Evolutionary conservation across 352 stramenopile species (phyloP).

Genomic region (Globisporangium mamillatum): DNA sequence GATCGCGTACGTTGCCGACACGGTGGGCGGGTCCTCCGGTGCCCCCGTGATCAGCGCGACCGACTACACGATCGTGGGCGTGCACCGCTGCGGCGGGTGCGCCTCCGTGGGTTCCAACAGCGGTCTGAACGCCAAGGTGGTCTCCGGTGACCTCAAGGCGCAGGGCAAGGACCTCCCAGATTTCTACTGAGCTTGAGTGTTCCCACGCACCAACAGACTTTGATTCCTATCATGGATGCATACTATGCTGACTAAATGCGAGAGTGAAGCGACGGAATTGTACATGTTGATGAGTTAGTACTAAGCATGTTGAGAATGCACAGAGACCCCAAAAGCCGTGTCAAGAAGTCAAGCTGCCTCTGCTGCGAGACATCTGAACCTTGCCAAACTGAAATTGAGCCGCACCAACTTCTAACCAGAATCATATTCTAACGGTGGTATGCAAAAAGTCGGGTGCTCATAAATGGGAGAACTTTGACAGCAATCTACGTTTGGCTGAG

Average conservation of each 20-base stretch:
- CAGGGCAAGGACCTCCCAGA: constrained; percentile 16
- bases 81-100: constrained; percentile 20
- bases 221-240: not conserved
- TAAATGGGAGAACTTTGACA: no score
- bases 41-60: constrained; percentile 23
- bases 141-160: constrained; percentile 13
- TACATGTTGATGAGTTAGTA: not conserved
- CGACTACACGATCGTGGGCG: constrained; percentile 10
- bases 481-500: no score
- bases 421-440: no score
- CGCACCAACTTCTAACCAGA: no score
- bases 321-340: no score
- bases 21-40: constrained; percentile 18
- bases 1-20: constrained; percentile 27
- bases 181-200: constrained; percentile 14
- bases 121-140: constrained; percentile 18
- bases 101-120: constrained; percentile 16
- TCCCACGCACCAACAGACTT: not conserved
- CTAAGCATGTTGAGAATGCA: not conserved
- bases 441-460: no score
- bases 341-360: not conserved
- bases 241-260: not conserved
- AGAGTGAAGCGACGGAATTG: not conserved
- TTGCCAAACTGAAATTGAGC: no score
- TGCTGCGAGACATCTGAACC: no score